Base-by-base conservation (phyloP, 805 yeast species). In the Cyberlindnera subsufficiens region DNA sequence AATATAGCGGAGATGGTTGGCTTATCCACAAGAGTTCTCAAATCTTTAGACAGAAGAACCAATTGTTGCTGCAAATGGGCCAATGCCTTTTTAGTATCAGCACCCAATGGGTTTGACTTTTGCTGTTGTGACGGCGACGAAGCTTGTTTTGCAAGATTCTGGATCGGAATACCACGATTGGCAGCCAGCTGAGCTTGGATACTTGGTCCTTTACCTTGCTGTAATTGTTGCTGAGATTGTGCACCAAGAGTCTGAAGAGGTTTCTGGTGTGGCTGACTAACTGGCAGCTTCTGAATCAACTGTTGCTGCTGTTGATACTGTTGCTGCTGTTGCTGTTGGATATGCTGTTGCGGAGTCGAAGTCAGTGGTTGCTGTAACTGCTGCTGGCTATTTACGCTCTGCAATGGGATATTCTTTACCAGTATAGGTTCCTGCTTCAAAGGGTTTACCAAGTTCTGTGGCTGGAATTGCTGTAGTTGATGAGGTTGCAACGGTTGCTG, bases 21-120 rank as follows among this genome's bases (percentile, higher is more conserved):
- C 32, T 87, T 86, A 45, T 84, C 87, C 46, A 82, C 77, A 45
- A 87, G 78, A 52, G 78, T 83, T 47, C 89, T 69, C 37, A 58
- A 35, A 43, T 84, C 86, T 55, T 86, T 86, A 29, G 95, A 84
- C 44, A 90, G 74, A 13, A 80, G 75, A 54, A 87, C 82, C 19
- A 91, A 68, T 58, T 90, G 96, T 54, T 87, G 89, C 64, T 91
- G 96, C 43, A 91, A 65, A 53, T 87, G 84, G 2, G 86, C 78
- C 58, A 91, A 71, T 6, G 96, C 83, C 54, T 85, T 77, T 67
- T 63, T 55, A 45, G 63, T 71, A 43, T 68, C 67, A 36, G 69
- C 69, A 46, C 60, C 62, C 14, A 58, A 46, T 51, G 68, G 43
- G 10, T 51, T 52, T 20, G 59, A 48, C 31, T 50, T 53, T 30